Base-by-base conservation (phyloP, 768 basidiomycete genomes). In the Trametes punicea region DNA sequence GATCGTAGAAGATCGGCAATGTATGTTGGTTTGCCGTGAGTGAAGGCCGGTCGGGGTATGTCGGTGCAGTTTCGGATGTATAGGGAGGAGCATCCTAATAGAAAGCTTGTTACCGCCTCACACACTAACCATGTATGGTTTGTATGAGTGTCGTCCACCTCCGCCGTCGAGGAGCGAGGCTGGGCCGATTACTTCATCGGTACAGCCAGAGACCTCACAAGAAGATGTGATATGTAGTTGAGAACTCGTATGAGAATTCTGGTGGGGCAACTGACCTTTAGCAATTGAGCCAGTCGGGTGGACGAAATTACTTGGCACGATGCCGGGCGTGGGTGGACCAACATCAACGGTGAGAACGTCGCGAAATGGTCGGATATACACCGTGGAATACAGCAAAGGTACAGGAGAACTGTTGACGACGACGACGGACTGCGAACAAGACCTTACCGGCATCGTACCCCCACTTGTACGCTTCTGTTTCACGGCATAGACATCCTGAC, bases 401-500 rank as follows among this genome's bases (percentile, higher is more conserved):
- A 54, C 52, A 46, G 44, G 52, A 54, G 49, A 33, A 38, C 25
- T 38, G 42, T 38, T 39, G 52, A 38, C 34, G 34, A 15, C 42
- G 34, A 46, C n/a, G 21, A 46, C 30, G 44, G 34, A 46, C 6
- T 10, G 33, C n/a, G 52, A 54, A 30, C 23, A 38, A 15, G 30
- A 34, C 44, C 42, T n/a, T 46, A 44, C 52, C 51, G 52, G 30
- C 52, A 30, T 54, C 33, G 44, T 11, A n/a, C 33, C 44, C 44
- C n/a, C 52, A 46, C 30, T 25, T 27, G 34, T 41, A 23, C 52
- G 29, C 25, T 25, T n/a, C 34, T 6, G 30, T 31, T 16, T 62
- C 46, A 70, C 40, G 56, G 55, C 75, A 81, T 80, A 55, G 69
- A 70, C 76, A 80, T 75, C 33, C 74, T 72, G 60, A 72, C 83